Evolutionary conservation across 2,329 filamentous ascomycete genomes (phyloP), one percentile per base, ranked within the genome.

Genomic region (Alternaria longipes): DNA sequence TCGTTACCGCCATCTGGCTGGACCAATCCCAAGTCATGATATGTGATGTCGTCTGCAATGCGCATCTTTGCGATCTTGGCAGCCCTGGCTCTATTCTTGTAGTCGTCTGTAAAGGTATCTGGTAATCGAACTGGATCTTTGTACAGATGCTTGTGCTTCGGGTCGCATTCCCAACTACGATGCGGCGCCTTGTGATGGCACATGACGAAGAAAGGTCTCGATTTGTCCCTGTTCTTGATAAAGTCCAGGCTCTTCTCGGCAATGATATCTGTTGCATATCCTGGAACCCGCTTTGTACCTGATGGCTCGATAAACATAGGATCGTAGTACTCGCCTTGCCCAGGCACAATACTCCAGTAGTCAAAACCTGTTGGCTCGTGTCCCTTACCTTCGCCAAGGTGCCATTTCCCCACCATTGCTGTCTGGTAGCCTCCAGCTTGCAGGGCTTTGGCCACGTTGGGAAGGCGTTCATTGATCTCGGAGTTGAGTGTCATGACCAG

Each of bases 101-200:
- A 86, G 72, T 86, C 83, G 52, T 86, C 84, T 14, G 72, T 80
- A 63, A 83, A 86, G 0, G 84, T 86, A 46, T 86, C 83, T 0
- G 84, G 84, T 0, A 86, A 65, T 11, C 74, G 74, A 44, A 85
- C 73, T 1, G 79, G 79, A 8, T 85, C 81, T 1, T 72, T 78
- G 68, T 86, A 86, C 2, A 86, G 70, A 45, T 80, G 40, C 57
- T 82, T 82, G 70, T 86, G 82, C 62, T 83, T 83, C 6, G 77
- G 65, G 59, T 86, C 75, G 54, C 76, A 84, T 64, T 86, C 84
- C 84, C 84, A 86, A 14, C 77, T 80, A 4, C 84, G 78, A 63
- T 86, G 84, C 0, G 84, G 84, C 1, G 84, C 84, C 64, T 86
- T 86, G 69, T 86, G 84, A 63, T 86, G 84, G 66, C 83, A 86